Conservation (phyloP, 2,329 filamentous ascomycete genomes). For the Chalaropsis thielavioides region DNA sequence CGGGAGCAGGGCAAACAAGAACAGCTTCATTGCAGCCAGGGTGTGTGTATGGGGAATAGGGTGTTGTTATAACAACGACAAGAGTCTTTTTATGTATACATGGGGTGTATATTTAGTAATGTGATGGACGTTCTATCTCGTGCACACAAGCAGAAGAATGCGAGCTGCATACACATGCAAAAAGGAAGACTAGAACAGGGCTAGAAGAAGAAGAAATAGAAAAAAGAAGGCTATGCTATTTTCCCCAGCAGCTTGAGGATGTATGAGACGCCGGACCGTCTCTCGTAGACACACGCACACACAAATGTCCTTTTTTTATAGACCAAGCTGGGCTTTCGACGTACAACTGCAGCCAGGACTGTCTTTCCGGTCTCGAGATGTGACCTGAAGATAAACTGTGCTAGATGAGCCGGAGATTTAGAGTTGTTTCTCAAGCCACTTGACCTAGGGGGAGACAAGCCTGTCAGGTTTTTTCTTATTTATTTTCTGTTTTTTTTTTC, state of each 20-base stretch:
- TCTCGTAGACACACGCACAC: no score
- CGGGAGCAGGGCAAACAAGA: neutral
- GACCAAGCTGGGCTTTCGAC: neutral
- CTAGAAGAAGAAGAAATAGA: neutral
- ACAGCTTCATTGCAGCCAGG: neutral
- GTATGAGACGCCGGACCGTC: neutral
- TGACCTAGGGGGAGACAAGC: neutral
- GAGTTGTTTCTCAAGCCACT: conserved; percentile 1
- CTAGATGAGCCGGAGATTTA: neutral
- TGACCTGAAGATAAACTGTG: neutral
- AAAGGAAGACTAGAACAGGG: neutral
- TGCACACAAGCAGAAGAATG: neutral
- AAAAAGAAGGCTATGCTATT: neutral
- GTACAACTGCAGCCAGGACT: neutral
- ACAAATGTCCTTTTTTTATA: no score
- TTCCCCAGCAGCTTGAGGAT: neutral
- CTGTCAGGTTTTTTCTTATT: neutral
- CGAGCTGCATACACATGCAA: neutral
- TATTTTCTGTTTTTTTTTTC: no score
- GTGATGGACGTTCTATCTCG: neutral
- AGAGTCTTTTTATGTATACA: neutral
- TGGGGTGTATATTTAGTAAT: neutral
- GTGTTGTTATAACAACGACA: neutral
- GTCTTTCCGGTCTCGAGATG: neutral
- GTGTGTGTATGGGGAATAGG: neutral